A percentile compares a stretch with the other conserved stretches of the same genome.
Conservation (phyloP, 129 eudicot genomes). For the Artemisia argyi region DNA sequence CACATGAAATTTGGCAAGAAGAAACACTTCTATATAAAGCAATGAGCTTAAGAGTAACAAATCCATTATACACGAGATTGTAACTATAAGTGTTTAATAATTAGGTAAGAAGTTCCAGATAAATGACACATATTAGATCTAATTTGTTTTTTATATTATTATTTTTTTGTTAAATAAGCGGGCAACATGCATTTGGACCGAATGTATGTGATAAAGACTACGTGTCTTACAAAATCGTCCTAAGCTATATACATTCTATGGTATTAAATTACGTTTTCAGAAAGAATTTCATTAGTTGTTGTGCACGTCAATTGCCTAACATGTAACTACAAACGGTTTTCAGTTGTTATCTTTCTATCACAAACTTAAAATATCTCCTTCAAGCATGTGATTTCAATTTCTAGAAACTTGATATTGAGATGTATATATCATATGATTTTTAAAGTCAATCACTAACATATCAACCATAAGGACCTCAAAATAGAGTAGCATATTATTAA, state of each 20-base stretch:
- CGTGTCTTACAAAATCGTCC: no score
- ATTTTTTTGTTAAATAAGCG: background rate
- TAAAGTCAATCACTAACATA: no score
- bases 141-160: background rate
- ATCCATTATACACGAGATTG: background rate
- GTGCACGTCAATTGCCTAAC: conserved; percentile 13
- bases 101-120: conserved; percentile 18
- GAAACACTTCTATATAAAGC: conserved; percentile 10
- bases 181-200: no score
- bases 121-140: background rate
- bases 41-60: background rate
- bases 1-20: conserved; percentile 8
- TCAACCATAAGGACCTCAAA: no score
- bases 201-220: no score
- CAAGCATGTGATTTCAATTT: background rate
- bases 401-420: background rate
- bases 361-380: background rate
- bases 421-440: background rate
- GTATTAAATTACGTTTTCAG: background rate
- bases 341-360: conserved; percentile 1
- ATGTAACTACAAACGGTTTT: conserved; percentile 6
- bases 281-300: background rate
- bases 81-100: background rate
- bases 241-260: background rate
- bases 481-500: no score